Conservation (phyloP, 2,329 filamentous ascomycete species). For the Trematosphaeria pertusa region DNA sequence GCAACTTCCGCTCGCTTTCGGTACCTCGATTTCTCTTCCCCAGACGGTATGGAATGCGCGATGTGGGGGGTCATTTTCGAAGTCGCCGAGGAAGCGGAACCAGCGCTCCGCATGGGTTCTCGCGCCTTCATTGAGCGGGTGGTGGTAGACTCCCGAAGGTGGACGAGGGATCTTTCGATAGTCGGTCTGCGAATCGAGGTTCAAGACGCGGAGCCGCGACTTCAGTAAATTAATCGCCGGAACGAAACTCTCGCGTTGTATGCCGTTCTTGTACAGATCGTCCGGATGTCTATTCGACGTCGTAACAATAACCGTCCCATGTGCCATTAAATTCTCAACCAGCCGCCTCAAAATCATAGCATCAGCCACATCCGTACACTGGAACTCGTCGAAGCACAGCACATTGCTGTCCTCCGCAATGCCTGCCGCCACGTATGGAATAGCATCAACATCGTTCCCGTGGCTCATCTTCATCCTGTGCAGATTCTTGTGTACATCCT, state of each 20-base stretch:
- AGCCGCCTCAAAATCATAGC: constrained; percentile 95
- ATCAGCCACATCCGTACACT: constrained; percentile 97
- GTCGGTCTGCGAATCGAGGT: constrained; percentile 93
- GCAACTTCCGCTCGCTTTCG: constrained; percentile 83
- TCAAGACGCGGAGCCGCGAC: constrained; percentile 82
- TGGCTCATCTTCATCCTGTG: constrained; percentile 89
- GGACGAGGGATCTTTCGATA: constrained; percentile 97
- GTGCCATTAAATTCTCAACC: constrained; percentile 89
- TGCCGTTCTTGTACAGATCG: constrained; percentile 97
- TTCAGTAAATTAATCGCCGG: constrained; percentile 95
- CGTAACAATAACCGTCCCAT: constrained; percentile 95
- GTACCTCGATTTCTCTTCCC: constrained; percentile 89
- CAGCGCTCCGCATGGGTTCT: constrained; percentile 86
- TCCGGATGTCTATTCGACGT: constrained; percentile 97
- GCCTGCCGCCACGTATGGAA: constrained; percentile 93
- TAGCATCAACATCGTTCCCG: constrained; percentile 86
- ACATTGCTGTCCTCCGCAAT: constrained; percentile 86
- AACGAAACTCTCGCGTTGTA: constrained; percentile 93
- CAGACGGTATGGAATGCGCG: constrained; percentile 83
- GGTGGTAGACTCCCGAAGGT: constrained; percentile 91
- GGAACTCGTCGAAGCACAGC: constrained; percentile 97
- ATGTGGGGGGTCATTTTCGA: constrained; percentile 76
- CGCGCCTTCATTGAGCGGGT: constrained; percentile 80
- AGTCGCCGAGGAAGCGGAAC: constrained; percentile 93
- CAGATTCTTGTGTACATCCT: constrained; percentile 89